These are phyloP conservation scores for Phellopilus nigrolimitatus DNA, from an alignment of 1,284 basidiomycete species.

Conservation along the genomic window DNA sequence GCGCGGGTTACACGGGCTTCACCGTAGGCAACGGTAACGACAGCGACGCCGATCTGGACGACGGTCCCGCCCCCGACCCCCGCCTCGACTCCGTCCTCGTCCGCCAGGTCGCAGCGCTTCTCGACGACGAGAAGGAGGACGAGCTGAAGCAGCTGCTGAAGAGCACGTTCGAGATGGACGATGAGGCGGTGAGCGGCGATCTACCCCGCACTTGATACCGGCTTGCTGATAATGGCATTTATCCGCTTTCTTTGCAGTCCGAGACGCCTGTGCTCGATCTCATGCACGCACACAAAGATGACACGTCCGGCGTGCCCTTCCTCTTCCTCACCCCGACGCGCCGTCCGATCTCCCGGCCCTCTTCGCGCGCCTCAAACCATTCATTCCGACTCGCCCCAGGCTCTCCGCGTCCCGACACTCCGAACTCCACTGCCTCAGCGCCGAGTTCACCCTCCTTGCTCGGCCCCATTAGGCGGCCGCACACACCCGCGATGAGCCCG, in stretches of 20 bases:
- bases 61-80: constrained; percentile 42
- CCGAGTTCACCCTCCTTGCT: constrained; percentile 59
- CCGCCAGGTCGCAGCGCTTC: constrained; percentile 61
- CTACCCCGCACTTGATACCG: too few species aligned
- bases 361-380: constrained; percentile 71
- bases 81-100: constrained; percentile 56
- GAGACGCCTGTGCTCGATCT: constrained; percentile 77
- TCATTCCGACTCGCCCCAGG: constrained; percentile 55
- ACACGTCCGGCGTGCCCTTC: constrained; percentile 76
- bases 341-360: constrained; percentile 74
- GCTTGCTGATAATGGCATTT: constrained; percentile 19
- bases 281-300: constrained; percentile 84
- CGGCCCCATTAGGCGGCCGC: constrained; percentile 68
- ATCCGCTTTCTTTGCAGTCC: constrained; percentile 39
- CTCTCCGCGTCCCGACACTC: constrained; percentile 58
- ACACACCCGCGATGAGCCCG: constrained; percentile 70
- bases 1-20: not conserved
- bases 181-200: constrained; percentile 56
- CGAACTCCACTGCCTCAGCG: constrained; percentile 44
- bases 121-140: constrained; percentile 82
- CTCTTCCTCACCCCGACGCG: constrained; percentile 73
- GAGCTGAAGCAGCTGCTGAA: constrained; percentile 74
- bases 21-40: constrained; percentile 41
- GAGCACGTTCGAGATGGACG: constrained; percentile 65
- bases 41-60: constrained; percentile 41